Percentiles rank a stretch among this genome's conserved stretches.
These are phyloP conservation scores for Pseudocercospora vitis DNA, from an alignment of 2,329 filamentous ascomycete genomes.

Conservation along the genomic window DNA sequence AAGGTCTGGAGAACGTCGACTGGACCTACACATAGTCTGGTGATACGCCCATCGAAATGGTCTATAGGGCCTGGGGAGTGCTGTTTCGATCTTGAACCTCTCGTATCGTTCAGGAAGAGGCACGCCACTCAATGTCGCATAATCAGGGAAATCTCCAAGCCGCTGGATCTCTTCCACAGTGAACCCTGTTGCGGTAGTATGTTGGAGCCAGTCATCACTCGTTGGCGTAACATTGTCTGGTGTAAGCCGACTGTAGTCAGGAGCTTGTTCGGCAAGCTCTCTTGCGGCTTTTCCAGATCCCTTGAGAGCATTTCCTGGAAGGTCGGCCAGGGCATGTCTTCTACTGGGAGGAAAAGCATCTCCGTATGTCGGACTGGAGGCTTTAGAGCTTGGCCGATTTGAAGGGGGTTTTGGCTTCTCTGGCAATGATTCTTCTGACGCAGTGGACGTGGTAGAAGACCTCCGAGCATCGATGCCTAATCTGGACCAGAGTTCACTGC, in stretches of 20 bases:
- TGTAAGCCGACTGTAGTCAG: constrained; percentile 25
- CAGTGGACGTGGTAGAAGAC: constrained; percentile 52
- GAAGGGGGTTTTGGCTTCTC: constrained; percentile 43
- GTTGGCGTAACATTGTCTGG: constrained; percentile 30
- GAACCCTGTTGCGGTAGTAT: constrained; percentile 64
- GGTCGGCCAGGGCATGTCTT: constrained; percentile 47
- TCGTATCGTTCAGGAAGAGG: constrained; percentile 64
- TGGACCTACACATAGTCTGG: constrained; percentile 80
- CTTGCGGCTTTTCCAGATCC: constrained; percentile 33
- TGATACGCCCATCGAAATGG: constrained; percentile 83
- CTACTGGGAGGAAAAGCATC: constrained; percentile 55
- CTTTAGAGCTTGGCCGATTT: constrained; percentile 25
- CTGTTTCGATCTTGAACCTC: constrained; percentile 67
- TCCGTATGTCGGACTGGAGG: constrained; percentile 42
- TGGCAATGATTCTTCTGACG: constrained; percentile 55
- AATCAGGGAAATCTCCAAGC: constrained; percentile 77
- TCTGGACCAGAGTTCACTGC: constrained; percentile 43
- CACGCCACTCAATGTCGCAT: constrained; percentile 71
- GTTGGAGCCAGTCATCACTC: constrained; percentile 23
- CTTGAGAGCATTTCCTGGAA: constrained; percentile 30
- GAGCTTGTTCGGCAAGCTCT: constrained; percentile 28
- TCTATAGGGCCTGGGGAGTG: constrained; percentile 71
- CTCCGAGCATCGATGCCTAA: constrained; percentile 44
- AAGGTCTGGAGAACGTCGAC: neutral
- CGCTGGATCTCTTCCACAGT: constrained; percentile 67